Conservation (phyloP, 352 stramenopile genomes). For the Globisporangium megalacanthum region DNA sequence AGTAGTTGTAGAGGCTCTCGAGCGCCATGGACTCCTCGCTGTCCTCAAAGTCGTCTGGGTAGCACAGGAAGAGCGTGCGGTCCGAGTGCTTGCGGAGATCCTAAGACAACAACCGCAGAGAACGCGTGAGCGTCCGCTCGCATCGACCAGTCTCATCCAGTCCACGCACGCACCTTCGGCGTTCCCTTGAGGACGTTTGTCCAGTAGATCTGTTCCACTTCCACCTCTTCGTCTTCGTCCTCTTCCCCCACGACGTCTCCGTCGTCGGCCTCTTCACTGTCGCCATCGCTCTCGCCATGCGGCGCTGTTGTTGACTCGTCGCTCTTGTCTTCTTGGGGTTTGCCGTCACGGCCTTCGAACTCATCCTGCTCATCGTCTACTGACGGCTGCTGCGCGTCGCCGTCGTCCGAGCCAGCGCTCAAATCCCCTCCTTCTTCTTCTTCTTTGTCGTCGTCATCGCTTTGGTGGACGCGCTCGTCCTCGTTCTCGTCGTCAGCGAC, state of each 20-base stretch:
- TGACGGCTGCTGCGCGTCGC: slow-evolving; percentile 11
- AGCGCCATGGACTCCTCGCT: slow-evolving; percentile 87
- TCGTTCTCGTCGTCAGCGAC: slow-evolving; percentile 49
- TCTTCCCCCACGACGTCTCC: slow-evolving; percentile 24
- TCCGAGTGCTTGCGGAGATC: slow-evolving; percentile 70
- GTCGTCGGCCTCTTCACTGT: slow-evolving; percentile 20
- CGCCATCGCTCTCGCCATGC: slow-evolving; percentile 20
- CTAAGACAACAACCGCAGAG: slow-evolving; percentile 14
- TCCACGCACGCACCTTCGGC: slow-evolving; percentile 36
- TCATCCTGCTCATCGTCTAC: slow-evolving; percentile 15
- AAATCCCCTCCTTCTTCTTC: slow-evolving; percentile 8
- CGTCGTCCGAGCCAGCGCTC: neutral
- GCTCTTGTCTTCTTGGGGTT: neutral
- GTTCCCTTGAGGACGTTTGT: slow-evolving; percentile 75
- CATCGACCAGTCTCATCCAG: neutral
- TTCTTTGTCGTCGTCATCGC: slow-evolving; percentile 1
- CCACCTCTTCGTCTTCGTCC: slow-evolving; percentile 59
- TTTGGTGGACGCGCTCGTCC: slow-evolving; percentile 14
- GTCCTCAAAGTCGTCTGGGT: slow-evolving; percentile 90
- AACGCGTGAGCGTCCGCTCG: neutral
- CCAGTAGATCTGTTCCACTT: slow-evolving; percentile 83
- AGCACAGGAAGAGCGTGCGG: slow-evolving; percentile 90
- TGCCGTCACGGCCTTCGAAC: too few species aligned
- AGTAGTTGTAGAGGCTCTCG: slow-evolving; percentile 87
- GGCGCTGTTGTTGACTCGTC: neutral